Base-by-base conservation (phyloP, 2,329 filamentous ascomycete genomes). In the Decorospora gaudefroyi region DNA sequence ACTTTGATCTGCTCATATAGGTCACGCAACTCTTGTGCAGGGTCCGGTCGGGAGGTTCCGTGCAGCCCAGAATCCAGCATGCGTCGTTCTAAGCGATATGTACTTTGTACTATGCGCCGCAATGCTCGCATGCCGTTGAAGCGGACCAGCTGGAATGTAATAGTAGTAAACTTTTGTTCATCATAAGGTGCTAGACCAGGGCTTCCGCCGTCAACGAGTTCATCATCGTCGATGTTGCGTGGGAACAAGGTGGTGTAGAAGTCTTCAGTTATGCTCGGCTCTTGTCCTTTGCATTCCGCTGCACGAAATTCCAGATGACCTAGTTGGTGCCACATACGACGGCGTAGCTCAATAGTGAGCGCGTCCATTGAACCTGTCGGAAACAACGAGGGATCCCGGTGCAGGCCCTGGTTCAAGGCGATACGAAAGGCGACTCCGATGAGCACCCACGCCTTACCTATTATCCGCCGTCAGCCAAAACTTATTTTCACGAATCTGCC, bases 211-310 rank as follows among this genome's bases (percentile, higher is more conserved):
- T 70, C 67, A n/a, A 68, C 25, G 6, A 72, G 60, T 17, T 70
- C 67, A 18, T 70, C 66, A 13, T 72, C 69, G n/a, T 68, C 63
- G 5, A 72, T 60, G 36, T 72, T 72, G 5, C 67, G 59, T 9
- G 69, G 69, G 6, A 69, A 40, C 7, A 70, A 30, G 4, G 69
- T 69, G 8, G 69, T 72, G 37, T 69, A 72, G 31, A 67, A 65
- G 16, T 71, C 68, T 23, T 70, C 68, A 6, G 59, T 57, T 19
- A 72, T 59, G 30, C 59, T 64, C 6, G 68, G 67, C 31, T 72
- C 69, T 42, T 71, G 68, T 2, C 69, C 69, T 49, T 70, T 71
- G 26, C 65, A 69, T 36, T 72, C 69, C 4, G 68, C 67, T 8
- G 69, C 65, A 28, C 68, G 62, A 35, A 65, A 70, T 26, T 72